Conservation (phyloP, 768 basidiomycete genomes). For the Rhodosporidiobolus sp. region DNA sequence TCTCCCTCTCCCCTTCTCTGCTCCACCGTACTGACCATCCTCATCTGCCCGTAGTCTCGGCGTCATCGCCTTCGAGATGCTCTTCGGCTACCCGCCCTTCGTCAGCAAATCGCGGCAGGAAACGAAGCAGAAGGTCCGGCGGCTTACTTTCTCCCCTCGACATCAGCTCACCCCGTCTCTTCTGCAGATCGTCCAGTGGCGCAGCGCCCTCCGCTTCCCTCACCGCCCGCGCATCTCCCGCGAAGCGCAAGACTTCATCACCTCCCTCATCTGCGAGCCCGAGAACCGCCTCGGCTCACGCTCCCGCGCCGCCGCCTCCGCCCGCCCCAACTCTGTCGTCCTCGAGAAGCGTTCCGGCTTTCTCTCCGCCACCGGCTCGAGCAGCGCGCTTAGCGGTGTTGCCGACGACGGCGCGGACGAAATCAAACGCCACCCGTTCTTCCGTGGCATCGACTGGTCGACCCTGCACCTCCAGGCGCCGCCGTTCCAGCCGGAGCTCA, state of each 20-base stretch:
- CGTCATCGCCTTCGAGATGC: slow-evolving; percentile 87
- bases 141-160: background rate
- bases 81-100: slow-evolving; percentile 82
- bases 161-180: background rate
- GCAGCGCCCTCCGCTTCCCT: slow-evolving; percentile 81
- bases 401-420: slow-evolving; percentile 72
- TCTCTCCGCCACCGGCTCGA: slow-evolving; percentile 51
- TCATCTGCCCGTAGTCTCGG: slow-evolving; percentile 56
- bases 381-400: slow-evolving; percentile 29
- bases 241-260: slow-evolving; percentile 82
- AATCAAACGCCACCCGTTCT: slow-evolving; percentile 91
- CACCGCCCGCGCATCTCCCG: slow-evolving; percentile 75
- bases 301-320: slow-evolving; percentile 62
- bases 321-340: slow-evolving; percentile 73
- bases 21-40: background rate
- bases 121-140: slow-evolving; percentile 71
- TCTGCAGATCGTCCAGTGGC: slow-evolving; percentile 80
- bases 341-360: slow-evolving; percentile 71
- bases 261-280: slow-evolving; percentile 85
- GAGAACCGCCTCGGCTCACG: slow-evolving; percentile 83
- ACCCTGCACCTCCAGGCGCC: slow-evolving; percentile 78
- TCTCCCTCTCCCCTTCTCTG: too few relatives aligned
- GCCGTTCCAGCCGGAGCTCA: slow-evolving; percentile 84
- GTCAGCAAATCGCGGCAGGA: slow-evolving; percentile 90
- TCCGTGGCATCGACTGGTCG: slow-evolving; percentile 83